Evolutionary conservation across 1,284 basidiomycete genomes (phyloP).

Genomic region (Trichosporon faecale): DNA sequence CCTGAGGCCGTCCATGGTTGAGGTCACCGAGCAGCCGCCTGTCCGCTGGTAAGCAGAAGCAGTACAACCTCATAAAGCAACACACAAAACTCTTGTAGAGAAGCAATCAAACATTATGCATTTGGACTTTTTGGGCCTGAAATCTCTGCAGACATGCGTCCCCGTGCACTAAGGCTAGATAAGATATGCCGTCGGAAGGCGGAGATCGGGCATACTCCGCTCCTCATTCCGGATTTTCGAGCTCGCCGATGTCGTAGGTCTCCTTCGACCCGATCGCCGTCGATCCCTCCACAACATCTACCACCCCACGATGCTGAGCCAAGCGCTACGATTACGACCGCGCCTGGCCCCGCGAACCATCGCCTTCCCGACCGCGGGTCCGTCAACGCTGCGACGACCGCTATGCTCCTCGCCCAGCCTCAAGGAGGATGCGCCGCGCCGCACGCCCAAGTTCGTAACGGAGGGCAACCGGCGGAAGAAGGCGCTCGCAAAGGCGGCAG

Average conservation of each 20-base stretch:
- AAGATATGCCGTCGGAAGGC: not conserved
- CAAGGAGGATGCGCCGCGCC: not conserved
- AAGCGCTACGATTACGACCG: conserved; percentile 3
- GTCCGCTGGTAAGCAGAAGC: not conserved
- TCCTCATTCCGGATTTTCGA: not conserved
- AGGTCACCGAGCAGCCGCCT: conserved; percentile 36
- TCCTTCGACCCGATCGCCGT: not conserved
- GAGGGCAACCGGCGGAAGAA: not conserved
- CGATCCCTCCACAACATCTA: not conserved
- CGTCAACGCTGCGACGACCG: not conserved
- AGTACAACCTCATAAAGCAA: not conserved
- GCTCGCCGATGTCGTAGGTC: not conserved
- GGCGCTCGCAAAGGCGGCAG: not conserved
- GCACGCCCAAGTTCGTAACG: not conserved
- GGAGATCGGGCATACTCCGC: not conserved
- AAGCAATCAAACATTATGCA: not conserved
- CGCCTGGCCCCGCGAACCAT: not conserved
- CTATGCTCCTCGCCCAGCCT: not conserved
- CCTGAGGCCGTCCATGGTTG: conserved; percentile 50
- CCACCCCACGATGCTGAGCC: conserved; percentile 4
- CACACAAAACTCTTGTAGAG: not conserved
- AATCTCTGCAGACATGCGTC: not conserved
- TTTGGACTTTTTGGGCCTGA: not conserved
- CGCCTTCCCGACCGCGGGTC: not conserved
- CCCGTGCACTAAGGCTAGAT: not conserved